phyloP scores from a whole-genome alignment of 2,329 filamentous ascomycete species.

The Aspergillus jensenii region DNA sequence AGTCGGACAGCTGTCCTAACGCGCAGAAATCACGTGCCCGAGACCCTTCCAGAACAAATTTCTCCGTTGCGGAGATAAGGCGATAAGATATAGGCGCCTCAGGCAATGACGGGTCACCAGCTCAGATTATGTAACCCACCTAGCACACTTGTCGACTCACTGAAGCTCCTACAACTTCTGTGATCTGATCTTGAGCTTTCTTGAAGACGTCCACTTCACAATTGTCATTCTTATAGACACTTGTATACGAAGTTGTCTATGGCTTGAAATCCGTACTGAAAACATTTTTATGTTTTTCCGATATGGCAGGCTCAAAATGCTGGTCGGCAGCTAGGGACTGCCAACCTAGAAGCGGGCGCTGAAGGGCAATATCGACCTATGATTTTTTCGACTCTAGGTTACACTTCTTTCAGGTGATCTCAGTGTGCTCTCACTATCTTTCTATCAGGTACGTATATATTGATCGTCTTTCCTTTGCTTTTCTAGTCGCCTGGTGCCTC shows the following conservation, averaged over 20 bases:
- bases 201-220: slow-evolving; percentile 14
- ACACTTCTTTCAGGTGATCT: background rate
- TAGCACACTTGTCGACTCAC: slow-evolving; percentile 19
- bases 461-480: background rate
- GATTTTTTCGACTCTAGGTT: background rate
- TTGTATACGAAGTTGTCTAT: background rate
- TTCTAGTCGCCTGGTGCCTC: background rate
- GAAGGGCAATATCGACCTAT: background rate
- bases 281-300: background rate
- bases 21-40: slow-evolving; percentile 18
- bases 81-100: slow-evolving; percentile 12
- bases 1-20: slow-evolving; percentile 28
- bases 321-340: background rate
- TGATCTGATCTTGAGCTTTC: slow-evolving; percentile 7
- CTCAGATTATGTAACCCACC: slow-evolving; percentile 18
- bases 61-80: background rate
- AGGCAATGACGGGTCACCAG: slow-evolving; percentile 18
- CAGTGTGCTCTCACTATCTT: background rate
- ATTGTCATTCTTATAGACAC: background rate
- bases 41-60: slow-evolving; percentile 10
- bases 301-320: slow-evolving; percentile 3
- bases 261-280: background rate
- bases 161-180: slow-evolving; percentile 13
- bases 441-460: background rate
- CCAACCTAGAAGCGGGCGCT: background rate